Evolutionary conservation across 140 eudicot genomes (phyloP), one percentile per base, ranked within the genome.

Genomic region (Bidens hawaiensis): DNA sequence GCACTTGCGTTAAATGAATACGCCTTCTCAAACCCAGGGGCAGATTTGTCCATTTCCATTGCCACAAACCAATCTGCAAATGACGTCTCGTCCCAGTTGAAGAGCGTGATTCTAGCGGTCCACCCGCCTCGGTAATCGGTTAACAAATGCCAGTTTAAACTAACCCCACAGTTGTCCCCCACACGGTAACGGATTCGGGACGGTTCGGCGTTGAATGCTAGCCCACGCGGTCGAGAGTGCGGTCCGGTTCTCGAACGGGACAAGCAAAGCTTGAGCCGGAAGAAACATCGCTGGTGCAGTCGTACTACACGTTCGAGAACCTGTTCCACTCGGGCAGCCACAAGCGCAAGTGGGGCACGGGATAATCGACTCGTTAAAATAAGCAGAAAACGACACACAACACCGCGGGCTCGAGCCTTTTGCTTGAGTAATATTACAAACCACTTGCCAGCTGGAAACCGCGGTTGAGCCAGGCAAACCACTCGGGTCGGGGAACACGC

Each of bases 331-430:
- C 2, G 95, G 90, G 75, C 99, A 93, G 15, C 99, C 96, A 59
- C 99, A 93, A 4, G 99, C 94, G 33, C 99, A 93, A 4, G 99
- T 93, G 15, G 58, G 83, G 78, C 99, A 93, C 1, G 99, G 99
- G 34, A 93, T 73, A 24, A 93, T 81, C 1, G 99, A 93, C 68
- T 88, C 96, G 9, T 93, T 93, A 57, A 59, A 88, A 62, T 67
- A 93, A 36, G 99, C 95, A 0, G 99, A 93, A 52, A 88, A 93
- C 15, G 99, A 93, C 23, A 93, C 99, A 6, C 99, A 93, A 30
- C 99, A 93, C 26, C 88, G 55, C 0, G 96, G 96, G 79, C 82
- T 82, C 2, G 81, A 68, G 4, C 67, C 85, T 73, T 77, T 85
- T 4, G 84, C 75, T 47, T 82, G 87, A 0, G 99, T 93, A 10